phyloP scores from a whole-genome alignment of 169 alveolate genomes.

The Plasmodium reichenowi region DNA sequence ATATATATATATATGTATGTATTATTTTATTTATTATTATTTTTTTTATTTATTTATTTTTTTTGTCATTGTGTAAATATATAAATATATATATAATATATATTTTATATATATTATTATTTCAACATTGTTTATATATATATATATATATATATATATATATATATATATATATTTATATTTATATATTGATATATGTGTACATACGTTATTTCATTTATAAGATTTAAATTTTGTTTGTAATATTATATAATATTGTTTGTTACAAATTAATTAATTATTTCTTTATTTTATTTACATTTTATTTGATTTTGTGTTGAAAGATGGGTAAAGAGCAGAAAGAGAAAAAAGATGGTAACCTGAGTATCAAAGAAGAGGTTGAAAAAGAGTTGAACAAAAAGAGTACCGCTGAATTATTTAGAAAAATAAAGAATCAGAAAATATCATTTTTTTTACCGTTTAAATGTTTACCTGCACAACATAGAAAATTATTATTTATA shows the following conservation, averaged over 20 bases:
- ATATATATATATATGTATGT: background rate
- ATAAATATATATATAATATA: slow-evolving; percentile 4
- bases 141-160: slow-evolving; percentile 10
- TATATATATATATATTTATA: slow-evolving; percentile 17
- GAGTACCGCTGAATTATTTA: slow-evolving; percentile 32
- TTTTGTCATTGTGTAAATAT: background rate
- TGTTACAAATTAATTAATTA: background rate
- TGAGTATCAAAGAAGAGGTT: slow-evolving; percentile 62
- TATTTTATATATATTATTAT: background rate
- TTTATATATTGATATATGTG: slow-evolving; percentile 10
- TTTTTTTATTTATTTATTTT: background rate
- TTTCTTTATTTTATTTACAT: no score
- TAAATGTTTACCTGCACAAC: slow-evolving; percentile 30
- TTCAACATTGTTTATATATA: background rate
- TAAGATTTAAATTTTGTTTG: no score
- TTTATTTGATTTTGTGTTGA: background rate
- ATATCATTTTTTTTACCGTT: slow-evolving; percentile 69
- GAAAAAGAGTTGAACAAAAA: slow-evolving; percentile 64
- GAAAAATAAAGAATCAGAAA: slow-evolving; percentile 35
- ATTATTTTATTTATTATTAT: background rate
- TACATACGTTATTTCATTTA: background rate
- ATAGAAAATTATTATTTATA: slow-evolving; percentile 38
- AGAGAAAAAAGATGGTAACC: background rate
- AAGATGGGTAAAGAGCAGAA: slow-evolving; percentile 23
- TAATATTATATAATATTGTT: no score